Conservation (phyloP, 768 basidiomycete species). For the Mycena rebaudengoi region DNA sequence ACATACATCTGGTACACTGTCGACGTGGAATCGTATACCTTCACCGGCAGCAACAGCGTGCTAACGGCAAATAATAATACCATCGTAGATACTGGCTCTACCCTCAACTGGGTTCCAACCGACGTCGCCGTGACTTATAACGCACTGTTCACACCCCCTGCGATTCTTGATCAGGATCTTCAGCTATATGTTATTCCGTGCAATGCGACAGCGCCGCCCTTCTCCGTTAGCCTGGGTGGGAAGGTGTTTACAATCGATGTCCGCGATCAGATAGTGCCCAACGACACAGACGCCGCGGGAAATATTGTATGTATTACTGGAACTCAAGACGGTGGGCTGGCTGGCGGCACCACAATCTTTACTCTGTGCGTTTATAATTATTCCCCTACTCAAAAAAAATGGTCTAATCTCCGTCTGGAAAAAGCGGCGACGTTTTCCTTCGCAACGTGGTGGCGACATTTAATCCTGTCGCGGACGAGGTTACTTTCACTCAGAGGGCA, state of each 20-base stretch:
- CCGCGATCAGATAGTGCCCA: constrained; percentile 24
- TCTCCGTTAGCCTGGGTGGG: constrained; percentile 26
- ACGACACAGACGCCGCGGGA: constrained; percentile 8
- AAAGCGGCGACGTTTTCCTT: constrained; percentile 29
- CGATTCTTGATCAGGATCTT: constrained; percentile 7
- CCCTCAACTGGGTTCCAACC: constrained; percentile 27
- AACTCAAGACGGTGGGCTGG: constrained; percentile 23
- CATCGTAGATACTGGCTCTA: constrained; percentile 25
- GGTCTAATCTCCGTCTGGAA: not conserved
- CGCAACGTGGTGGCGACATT: constrained; percentile 28
- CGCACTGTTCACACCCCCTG: constrained; percentile 22
- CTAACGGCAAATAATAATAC: constrained; percentile 13
- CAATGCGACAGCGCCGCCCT: constrained; percentile 25
- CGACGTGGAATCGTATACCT: constrained; percentile 24
- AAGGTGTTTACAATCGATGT: constrained; percentile 22
- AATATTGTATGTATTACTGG: constrained; percentile 25
- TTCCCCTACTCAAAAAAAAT: too few relatives aligned
- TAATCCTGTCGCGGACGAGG: constrained; percentile 20
- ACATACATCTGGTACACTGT: constrained; percentile 21
- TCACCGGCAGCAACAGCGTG: constrained; percentile 19
- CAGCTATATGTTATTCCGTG: constrained; percentile 22
- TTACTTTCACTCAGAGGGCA: constrained; percentile 27
- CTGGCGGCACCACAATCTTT: constrained; percentile 15
- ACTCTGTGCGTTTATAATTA: constrained; percentile 30
- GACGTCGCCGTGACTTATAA: constrained; percentile 22